Base-by-base conservation (phyloP, 805 yeast species). In the Maudiozyma bulderi region DNA sequence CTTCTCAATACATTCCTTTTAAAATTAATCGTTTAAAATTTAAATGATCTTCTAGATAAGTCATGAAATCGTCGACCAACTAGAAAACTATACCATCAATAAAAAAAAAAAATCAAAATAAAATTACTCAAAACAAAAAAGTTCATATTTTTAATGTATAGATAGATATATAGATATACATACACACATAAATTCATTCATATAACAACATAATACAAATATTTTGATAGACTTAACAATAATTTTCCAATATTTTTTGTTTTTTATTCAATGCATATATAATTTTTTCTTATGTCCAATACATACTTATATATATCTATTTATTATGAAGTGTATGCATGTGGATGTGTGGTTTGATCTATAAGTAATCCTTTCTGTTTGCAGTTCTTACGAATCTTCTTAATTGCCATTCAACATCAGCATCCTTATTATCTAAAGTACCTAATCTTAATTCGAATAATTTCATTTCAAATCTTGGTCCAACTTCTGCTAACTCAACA, bases 391-490 rank as follows among this genome's bases (percentile, higher is more conserved):
- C 87, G 59, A 90, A 93, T 59, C 97, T 81, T 67, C 95, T 79
- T 58, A 86, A 73, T 72, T 86, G 86, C 98, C 98, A 93, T 66
- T 93, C 99, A n/a, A 87, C 80, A 61, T 93, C 99, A 9, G 97
- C 96, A 66, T 93, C 97, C 70, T 86, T 86, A 65, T 91, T 89
- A 57, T 93, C 99, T 54, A 91, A 68, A 41, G 96, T 87, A 3
- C 99, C 97, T 56, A 93, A 73, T 60, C 82, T 78, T 55, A 93
- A 71, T 66, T 91, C 97, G 65, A 81, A 93, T 55, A 93, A 71
- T 64, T 89, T 79, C 98, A 93, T 90, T 68, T 93, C 99, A 59
- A 93, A 93, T 54, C 99, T 74, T n/a, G 99, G 99, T 0, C 99
- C 99, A 37, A 93, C 85, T 65, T 93, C 99, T 50, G 96, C 90